A percentile compares a stretch with the other conserved stretches of the same genome.
Conservation (phyloP, 352 stramenopile genomes). For the Pseudoperonospora humuli region DNA sequence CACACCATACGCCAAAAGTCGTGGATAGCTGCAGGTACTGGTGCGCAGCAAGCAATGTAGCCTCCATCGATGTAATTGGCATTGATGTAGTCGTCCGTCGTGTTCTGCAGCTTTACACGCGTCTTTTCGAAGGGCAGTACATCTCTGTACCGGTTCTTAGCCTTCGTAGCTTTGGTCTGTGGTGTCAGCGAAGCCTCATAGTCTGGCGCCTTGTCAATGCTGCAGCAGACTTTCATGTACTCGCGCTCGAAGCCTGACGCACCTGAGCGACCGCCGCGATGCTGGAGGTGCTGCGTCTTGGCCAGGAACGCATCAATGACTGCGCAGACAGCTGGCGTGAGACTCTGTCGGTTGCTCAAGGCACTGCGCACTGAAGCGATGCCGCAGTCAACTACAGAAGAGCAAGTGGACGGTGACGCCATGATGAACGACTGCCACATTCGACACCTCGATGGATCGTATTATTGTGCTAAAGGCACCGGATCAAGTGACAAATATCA, state of each 20-base stretch:
- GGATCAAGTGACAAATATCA: too few relatives aligned
- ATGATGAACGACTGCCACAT: too few relatives aligned
- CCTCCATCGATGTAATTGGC: constrained; percentile 49
- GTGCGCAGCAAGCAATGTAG: constrained; percentile 76
- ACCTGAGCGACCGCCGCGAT: constrained; percentile 15
- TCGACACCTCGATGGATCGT: too few relatives aligned
- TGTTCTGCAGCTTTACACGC: constrained; percentile 39
- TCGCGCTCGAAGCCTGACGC: constrained; percentile 48
- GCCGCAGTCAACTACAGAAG: constrained; percentile 1
- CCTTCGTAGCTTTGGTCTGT: constrained; percentile 59
- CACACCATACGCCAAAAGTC: constrained; percentile 85
- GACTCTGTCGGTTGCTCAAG: not conserved
- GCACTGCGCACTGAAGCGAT: constrained; percentile 10
- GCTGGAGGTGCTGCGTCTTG: constrained; percentile 30
- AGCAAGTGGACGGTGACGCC: constrained; percentile 1
- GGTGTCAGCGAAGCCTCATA: constrained; percentile 43
- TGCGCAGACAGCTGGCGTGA: not conserved
- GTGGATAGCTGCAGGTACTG: constrained; percentile 44
- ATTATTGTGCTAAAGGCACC: too few relatives aligned
- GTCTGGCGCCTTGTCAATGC: constrained; percentile 47
- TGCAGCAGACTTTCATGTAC: constrained; percentile 55
- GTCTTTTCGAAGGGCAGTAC: constrained; percentile 71
- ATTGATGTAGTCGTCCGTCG: constrained; percentile 61
- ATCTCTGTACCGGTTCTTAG: constrained; percentile 74
- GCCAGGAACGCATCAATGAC: constrained; percentile 21